Conservation (phyloP, 1,284 basidiomycete genomes). For the Kwoniella shivajii region DNA sequence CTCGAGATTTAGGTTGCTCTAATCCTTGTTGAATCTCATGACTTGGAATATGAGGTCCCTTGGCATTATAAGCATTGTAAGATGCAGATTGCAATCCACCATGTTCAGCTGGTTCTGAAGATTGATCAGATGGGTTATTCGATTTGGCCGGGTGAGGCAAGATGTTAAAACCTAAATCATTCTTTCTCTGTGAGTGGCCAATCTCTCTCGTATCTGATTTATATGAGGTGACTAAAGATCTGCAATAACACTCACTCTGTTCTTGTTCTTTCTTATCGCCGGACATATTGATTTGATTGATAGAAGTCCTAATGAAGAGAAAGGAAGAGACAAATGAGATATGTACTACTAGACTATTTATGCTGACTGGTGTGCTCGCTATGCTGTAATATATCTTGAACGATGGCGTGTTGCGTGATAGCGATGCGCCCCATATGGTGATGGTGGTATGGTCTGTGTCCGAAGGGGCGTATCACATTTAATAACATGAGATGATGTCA, state of each 20-base stretch:
- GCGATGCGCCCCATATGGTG: too few species aligned
- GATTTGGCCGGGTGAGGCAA: constrained; percentile 56
- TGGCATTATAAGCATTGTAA: constrained; percentile 47
- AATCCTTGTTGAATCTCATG: constrained; percentile 43
- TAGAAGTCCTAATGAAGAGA: constrained; percentile 8
- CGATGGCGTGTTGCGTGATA: constrained; percentile 11
- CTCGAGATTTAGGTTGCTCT: constrained; percentile 53
- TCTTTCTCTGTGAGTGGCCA: too few species aligned
- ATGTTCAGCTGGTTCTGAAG: constrained; percentile 34
- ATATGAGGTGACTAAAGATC: neutral
- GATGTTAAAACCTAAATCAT: constrained; percentile 55
- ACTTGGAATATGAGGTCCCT: constrained; percentile 44
- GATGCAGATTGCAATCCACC: constrained; percentile 39
- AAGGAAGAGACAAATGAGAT: neutral
- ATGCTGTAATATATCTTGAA: neutral
- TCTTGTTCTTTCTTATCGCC: constrained; percentile 32
- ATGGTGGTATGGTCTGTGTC: neutral
- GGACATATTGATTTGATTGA: constrained; percentile 17
- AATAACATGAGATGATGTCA: neutral
- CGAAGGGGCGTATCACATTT: neutral
- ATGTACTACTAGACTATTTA: neutral
- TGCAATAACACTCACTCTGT: constrained; percentile 33
- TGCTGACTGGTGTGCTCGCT: too few species aligned
- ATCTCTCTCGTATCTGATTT: too few species aligned
- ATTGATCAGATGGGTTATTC: constrained; percentile 54